Conservation (phyloP, 2,329 filamentous ascomycete species). For the Tetracladium maxilliforme region DNA sequence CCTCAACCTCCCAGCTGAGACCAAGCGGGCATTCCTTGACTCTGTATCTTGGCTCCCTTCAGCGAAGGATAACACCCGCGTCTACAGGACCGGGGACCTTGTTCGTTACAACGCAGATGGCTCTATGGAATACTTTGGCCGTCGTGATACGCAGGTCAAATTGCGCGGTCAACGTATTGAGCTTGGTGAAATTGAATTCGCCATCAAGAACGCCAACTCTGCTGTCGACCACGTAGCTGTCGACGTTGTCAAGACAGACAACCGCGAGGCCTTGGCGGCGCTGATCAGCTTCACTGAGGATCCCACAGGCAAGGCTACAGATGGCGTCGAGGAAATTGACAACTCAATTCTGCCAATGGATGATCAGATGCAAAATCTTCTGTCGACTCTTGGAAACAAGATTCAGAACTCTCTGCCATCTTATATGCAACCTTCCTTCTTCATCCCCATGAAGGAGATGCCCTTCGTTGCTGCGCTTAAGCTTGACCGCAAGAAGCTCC, state of each 20-base stretch:
- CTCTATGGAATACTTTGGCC: constrained; percentile 38
- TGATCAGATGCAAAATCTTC: too few relatives aligned
- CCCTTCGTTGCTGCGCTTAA: background rate
- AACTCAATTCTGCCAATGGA: too few relatives aligned
- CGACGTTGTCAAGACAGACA: too few relatives aligned
- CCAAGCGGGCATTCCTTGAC: constrained; percentile 12
- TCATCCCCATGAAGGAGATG: background rate
- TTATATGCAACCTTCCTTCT: background rate
- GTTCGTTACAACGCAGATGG: constrained; percentile 36
- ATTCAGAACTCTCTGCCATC: too few relatives aligned
- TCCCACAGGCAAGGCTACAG: too few relatives aligned
- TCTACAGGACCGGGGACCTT: constrained; percentile 48
- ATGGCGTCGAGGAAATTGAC: too few relatives aligned
- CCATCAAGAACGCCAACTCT: too few relatives aligned
- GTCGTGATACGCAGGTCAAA: constrained; percentile 57
- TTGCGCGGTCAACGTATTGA: constrained; percentile 51
- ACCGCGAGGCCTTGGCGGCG: too few relatives aligned
- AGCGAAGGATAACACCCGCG: constrained; percentile 9
- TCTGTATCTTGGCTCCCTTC: constrained; percentile 1
- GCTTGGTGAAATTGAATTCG: constrained; percentile 30
- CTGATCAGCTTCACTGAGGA: too few relatives aligned
- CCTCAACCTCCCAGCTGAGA: constrained; percentile 10
- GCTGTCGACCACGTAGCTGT: too few relatives aligned
- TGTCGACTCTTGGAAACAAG: too few relatives aligned
- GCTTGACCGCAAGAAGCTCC: background rate